Conservation (phyloP, 192 early-diverging fungal species). For the Umbelopsis sp. region DNA sequence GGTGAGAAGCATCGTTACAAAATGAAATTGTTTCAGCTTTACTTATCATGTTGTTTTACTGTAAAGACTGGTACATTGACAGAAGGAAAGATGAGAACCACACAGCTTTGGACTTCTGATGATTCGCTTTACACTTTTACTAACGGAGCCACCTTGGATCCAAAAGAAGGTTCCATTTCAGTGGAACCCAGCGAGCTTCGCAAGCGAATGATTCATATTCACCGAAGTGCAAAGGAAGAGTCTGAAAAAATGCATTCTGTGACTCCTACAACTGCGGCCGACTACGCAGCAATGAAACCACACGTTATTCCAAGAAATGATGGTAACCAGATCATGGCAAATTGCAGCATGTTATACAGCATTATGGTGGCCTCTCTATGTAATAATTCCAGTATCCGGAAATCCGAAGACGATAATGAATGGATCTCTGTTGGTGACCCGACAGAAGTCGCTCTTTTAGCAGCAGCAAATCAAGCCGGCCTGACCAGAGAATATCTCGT, state of each 20-base stretch:
- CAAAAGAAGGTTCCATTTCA: constrained; percentile 47
- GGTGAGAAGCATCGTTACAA: constrained; percentile 81
- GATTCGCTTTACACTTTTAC: constrained; percentile 64
- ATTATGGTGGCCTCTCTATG: constrained; percentile 74
- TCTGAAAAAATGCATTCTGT: background rate
- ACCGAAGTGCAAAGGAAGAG: constrained; percentile 31
- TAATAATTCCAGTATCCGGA: constrained; percentile 65
- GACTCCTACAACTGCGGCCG: background rate
- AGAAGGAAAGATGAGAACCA: constrained; percentile 94
- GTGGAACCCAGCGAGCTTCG: constrained; percentile 27
- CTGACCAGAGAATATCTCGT: constrained; percentile 66
- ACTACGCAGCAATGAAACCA: constrained; percentile 23
- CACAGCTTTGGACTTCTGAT: constrained; percentile 79
- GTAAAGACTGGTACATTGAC: constrained; percentile 77
- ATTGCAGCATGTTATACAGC: background rate
- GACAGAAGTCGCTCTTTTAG: constrained; percentile 89
- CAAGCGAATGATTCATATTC: constrained; percentile 31
- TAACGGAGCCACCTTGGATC: constrained; percentile 55
- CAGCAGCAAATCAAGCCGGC: constrained; percentile 82
- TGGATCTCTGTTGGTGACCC: constrained; percentile 88
- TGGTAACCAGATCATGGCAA: background rate
- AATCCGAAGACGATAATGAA: constrained; percentile 35
- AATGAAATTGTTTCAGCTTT: constrained; percentile 40
- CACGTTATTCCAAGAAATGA: constrained; percentile 48
- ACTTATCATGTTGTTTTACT: background rate